phyloP scores from a whole-genome alignment of 208 protist genomes.

The Wallacemonas sp. region DNA sequence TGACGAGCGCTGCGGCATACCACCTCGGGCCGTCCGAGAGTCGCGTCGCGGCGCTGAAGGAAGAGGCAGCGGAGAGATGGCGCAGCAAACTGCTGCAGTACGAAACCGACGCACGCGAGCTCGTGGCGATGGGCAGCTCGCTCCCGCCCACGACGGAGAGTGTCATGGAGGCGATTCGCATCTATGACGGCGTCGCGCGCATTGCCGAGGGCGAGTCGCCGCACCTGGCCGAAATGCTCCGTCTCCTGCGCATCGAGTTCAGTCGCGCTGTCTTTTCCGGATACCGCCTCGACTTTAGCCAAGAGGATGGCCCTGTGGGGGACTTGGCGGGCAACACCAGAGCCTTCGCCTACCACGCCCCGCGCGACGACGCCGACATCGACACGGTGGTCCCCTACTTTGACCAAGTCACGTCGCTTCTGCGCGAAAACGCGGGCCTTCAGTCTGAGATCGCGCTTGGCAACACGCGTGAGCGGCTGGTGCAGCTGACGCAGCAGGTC shows the following conservation, averaged over 20 bases:
- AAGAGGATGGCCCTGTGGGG: constrained; percentile 6
- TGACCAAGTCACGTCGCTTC: constrained; percentile 66
- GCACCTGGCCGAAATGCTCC: constrained; percentile 66
- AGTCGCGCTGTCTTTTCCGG: constrained; percentile 71
- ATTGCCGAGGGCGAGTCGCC: constrained; percentile 34
- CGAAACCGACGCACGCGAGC: constrained; percentile 77
- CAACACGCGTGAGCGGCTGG: constrained; percentile 55
- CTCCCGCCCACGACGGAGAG: constrained; percentile 48
- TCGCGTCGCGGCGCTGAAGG: constrained; percentile 31
- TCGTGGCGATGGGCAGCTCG: constrained; percentile 37
- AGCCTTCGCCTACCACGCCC: background rate
- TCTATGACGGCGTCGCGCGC: constrained; percentile 64
- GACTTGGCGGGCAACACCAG: constrained; percentile 3
- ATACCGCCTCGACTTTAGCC: constrained; percentile 10
- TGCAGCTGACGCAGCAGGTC: constrained; percentile 49
- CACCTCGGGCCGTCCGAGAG: constrained; percentile 29
- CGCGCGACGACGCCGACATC: constrained; percentile 9
- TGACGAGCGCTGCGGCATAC: background rate
- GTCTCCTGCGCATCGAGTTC: constrained; percentile 86
- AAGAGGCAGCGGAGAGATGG: constrained; percentile 46
- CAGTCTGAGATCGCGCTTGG: constrained; percentile 47
- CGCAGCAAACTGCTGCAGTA: constrained; percentile 75
- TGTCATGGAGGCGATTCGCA: constrained; percentile 43
- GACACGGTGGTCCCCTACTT: constrained; percentile 60
- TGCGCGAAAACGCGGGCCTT: constrained; percentile 69